Percentiles rank a stretch among this genome's conserved stretches.
These are phyloP conservation scores for Arxiozyma telluris DNA, from an alignment of 1,139 yeast species.

Conservation along the genomic window DNA sequence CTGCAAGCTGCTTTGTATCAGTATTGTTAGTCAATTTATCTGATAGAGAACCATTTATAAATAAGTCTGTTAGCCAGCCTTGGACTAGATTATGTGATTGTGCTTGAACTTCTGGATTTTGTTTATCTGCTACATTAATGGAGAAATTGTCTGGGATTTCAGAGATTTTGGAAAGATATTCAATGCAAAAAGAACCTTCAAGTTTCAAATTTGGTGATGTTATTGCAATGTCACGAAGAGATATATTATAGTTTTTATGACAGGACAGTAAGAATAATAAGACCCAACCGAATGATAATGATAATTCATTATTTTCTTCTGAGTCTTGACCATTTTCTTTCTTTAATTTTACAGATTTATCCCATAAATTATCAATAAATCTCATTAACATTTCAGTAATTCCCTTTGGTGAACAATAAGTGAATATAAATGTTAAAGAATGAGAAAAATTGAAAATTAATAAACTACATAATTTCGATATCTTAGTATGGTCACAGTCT, in stretches of 20 bases:
- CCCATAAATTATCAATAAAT: constrained; percentile 24
- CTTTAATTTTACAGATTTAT: constrained; percentile 9
- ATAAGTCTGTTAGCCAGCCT: constrained; percentile 75
- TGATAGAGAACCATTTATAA: constrained; percentile 79
- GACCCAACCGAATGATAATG: constrained; percentile 24
- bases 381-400: constrained; percentile 16
- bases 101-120: constrained; percentile 13
- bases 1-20: constrained; percentile 57
- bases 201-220: constrained; percentile 8
- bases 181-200: constrained; percentile 19
- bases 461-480: constrained; percentile 23
- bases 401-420: constrained; percentile 18
- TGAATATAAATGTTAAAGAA: constrained; percentile 22
- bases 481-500: constrained; percentile 22
- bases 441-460: constrained; percentile 24
- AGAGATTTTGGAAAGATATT: constrained; percentile 21
- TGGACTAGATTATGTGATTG: constrained; percentile 40
- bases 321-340: constrained; percentile 19
- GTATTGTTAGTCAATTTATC: constrained; percentile 69
- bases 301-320: constrained; percentile 17
- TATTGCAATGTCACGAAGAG: constrained; percentile 16
- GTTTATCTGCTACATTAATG: constrained; percentile 10
- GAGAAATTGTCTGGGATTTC: constrained; percentile 20
- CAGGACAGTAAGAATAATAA: constrained; percentile 19
- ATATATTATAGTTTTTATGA: constrained; percentile 17